Conservation (phyloP, 345 rosid species). For the Citrus hindsii region DNA sequence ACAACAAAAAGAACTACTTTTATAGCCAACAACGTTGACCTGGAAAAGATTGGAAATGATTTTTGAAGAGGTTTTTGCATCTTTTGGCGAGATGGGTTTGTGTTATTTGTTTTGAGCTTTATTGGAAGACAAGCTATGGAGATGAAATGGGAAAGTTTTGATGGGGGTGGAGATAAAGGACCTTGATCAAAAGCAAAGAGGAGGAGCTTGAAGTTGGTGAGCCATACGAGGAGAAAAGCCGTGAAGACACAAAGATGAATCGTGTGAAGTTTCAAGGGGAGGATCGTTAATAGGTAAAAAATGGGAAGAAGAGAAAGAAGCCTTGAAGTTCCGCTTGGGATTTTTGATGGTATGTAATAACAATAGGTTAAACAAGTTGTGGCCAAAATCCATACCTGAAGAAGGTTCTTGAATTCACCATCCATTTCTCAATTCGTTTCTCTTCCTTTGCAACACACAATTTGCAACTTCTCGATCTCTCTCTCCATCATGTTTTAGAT, state of each 20-base stretch:
- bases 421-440: constrained; percentile 13
- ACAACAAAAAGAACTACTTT: constrained; percentile 30
- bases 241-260: constrained; percentile 30
- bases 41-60: not conserved
- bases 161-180: constrained; percentile 49
- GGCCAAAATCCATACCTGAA: constrained; percentile 48
- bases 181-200: constrained; percentile 61
- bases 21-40: constrained; percentile 20
- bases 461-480: not conserved
- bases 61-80: too few species aligned
- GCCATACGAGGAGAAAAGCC: constrained; percentile 58
- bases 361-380: constrained; percentile 39
- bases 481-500: not conserved
- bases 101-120: not conserved
- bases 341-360: constrained; percentile 35
- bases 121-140: constrained; percentile 59
- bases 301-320: constrained; percentile 56
- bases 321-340: constrained; percentile 41
- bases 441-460: not conserved
- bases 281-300: constrained; percentile 40
- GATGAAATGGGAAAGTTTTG: constrained; percentile 48
- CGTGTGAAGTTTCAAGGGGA: constrained; percentile 47
- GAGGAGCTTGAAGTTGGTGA: constrained; percentile 61
- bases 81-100: too few species aligned
- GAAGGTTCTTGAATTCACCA: constrained; percentile 25